Evolutionary conservation across 306 rosid genomes (phyloP), one percentile per base, ranked within the genome.

Genomic region (Vicia faba): DNA sequence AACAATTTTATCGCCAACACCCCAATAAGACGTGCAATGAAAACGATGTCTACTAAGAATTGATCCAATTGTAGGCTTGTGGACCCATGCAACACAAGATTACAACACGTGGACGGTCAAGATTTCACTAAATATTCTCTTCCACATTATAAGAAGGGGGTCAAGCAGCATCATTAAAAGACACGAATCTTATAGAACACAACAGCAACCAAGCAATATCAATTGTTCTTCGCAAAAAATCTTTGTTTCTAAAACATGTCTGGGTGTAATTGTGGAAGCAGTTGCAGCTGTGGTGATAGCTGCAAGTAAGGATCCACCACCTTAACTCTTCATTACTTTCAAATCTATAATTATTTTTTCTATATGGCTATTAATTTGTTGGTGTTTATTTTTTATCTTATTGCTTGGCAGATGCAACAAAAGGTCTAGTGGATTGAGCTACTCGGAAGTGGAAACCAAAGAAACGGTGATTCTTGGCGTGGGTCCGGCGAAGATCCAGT

Each of bases 191-290:
- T 19, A 25, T 14, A 13, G 11, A 29, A 29, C 41, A 4, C 3
- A 57, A 8, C 68, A 62, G 0, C 8, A 7, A 6, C 73, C 23
- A 38, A 5, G 5, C 16, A 10, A 15, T 5, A 20, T 62, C 15
- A 10, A 12, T 51, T 9, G n/a, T n/a, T n/a, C n/a, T n/a, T n/a
- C n/a, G n/a, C n/a, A n/a, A n/a, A n/a, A n/a, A n/a, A n/a, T n/a
- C n/a, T n/a, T n/a, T n/a, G n/a, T n/a, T 8, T 55, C 45, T 0
- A 6, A 39, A 83, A 54, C 6, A 88, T 83, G 89, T 76, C 96
- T 18, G 64, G 88, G 78, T 82, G 95, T 60, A 80, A 78, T 0
- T 86, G 96, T 8, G 88, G 87, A 28, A 1, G 78, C 10, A 26
- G 53, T 73, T 86, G 93, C 33, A 58, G 8, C 0, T 86, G 96